Base-by-base conservation (phyloP, 257 asterid species). In the Salvia rosmarinus region DNA sequence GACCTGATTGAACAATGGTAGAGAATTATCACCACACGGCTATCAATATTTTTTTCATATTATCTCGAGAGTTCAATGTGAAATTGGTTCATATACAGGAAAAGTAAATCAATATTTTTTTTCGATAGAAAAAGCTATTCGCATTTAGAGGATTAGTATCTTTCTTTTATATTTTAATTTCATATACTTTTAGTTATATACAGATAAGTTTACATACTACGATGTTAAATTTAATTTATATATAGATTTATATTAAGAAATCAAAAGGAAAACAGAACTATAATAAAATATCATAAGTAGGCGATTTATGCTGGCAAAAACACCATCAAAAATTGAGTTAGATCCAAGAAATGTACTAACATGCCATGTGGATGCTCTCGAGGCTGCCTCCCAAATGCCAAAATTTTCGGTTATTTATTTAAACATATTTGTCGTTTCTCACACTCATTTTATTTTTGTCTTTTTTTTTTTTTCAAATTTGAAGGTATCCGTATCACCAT, bases 351-450 rank as follows among this genome's bases (percentile, higher is more conserved):
- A 74, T 5, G 30, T 57, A 35, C 30, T 23, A 74, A 63, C 82
- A 81, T 75, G 71, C 82, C 85, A 81, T 74, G 85, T 81, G 82
- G 80, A 77, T 63, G 42, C 50, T 21, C 54, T 44, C 25, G 9
- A 40, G 9, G 51, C 47, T 57, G 82, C 77, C 62, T 73, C 58
- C 75, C 47, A 50, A 52, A 70, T 51, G 14, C 68, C 50, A 32
- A n/a, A n/a, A 5, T 68, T 23, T 71, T 64, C 63, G 60, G 16
- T 35, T 72, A 46, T 60, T 72, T 60, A 13, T 78, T 59, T 77
- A 65, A 20, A 4, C 64, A 2, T 46, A 11, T 30, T 56, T 62
- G 43, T 37, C 14, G 54, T 23, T 62, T 50, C 65, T 9, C 51
- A 9, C 35, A n/a, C 32, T 20, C 55, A 19, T 44, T n/a, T 44